Conservation (phyloP, 2,329 filamentous ascomycete species). For the Hypoxylon sp. region DNA sequence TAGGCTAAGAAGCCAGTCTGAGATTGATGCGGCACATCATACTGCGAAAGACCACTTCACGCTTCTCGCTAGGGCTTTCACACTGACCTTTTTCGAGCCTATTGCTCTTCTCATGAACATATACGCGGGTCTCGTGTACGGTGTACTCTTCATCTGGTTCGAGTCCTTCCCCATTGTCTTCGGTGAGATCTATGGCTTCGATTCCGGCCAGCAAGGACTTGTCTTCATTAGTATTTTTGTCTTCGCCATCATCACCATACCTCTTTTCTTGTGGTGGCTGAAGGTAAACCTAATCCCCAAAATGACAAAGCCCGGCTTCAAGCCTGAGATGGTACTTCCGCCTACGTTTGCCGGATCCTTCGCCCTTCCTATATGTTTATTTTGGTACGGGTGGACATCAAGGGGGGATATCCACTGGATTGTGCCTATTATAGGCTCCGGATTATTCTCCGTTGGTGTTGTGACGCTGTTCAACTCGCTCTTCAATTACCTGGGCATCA, state of each 20-base stretch:
- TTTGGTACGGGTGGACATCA: constrained; percentile 72
- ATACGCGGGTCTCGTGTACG: constrained; percentile 66
- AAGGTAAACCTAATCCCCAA: constrained; percentile 75
- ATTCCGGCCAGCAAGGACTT: constrained; percentile 62
- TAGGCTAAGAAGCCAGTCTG: constrained; percentile 68
- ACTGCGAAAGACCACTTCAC: constrained; percentile 66
- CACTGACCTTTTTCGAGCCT: constrained; percentile 64
- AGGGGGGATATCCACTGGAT: constrained; percentile 68
- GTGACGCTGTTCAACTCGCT: constrained; percentile 49
- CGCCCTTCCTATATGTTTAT: constrained; percentile 67
- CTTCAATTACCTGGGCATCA: constrained; percentile 48
- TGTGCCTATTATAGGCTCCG: constrained; percentile 66
- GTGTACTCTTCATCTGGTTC: constrained; percentile 66
- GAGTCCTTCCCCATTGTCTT: constrained; percentile 70
- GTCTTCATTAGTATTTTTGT: constrained; percentile 65
- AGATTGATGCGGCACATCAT: constrained; percentile 62
- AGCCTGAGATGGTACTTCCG: constrained; percentile 77
- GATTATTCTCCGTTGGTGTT: constrained; percentile 57
- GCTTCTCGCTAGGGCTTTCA: constrained; percentile 48
- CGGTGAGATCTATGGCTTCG: constrained; percentile 65
- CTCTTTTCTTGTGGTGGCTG: constrained; percentile 74
- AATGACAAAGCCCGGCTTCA: constrained; percentile 70
- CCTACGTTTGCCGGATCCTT: constrained; percentile 71
- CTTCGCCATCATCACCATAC: constrained; percentile 61
- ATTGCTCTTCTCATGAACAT: constrained; percentile 65